Base-by-base conservation (phyloP, 768 basidiomycete species). In the Tulasnella sp. region DNA sequence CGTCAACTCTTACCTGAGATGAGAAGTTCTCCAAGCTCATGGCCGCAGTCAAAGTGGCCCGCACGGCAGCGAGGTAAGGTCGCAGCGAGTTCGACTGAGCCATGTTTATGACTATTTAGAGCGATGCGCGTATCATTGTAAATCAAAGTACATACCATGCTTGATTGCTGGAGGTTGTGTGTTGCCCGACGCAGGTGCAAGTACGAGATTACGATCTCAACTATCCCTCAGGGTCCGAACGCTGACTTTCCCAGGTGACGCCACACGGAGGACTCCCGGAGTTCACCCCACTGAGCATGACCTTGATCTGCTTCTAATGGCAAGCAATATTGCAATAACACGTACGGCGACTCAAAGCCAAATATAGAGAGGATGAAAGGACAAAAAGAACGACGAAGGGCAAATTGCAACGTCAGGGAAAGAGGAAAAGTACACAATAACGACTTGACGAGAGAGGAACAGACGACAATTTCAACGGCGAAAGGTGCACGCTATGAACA, bases 1-100 rank as follows among this genome's bases (percentile, higher is more conserved):
- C 74, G 52, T 71, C 77, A 77, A 76, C 74, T 3, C 81, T 80
- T 83, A 94, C 93, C 88, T 99, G 97, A 14, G 97, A 99, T 70
- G 95, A 89, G 86, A 99, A 99, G 88, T 96, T 94, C 86, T 99
- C 95, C 78, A 99, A 87, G 0, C 96, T 98, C 79, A 99, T 86
- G 2, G 97, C 96, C 38, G 97, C 97, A n/a, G 97, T 99, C 71
- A 99, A 87, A 31, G 97, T 97, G 7, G 94, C 94, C 79, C 97
- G 88, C 75, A 99, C 97, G 25, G 96, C 96, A 31, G 94, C 92
- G 74, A 99, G 91, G 84, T 99, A 99, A 3, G 97, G 96, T 81
- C 97, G 88, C 67, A 99, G 87, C 7, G 93, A 92, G 86, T 98
- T 97, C 1, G 97, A 97, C 97, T 99, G 37, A 22, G 49, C 25